Conservation (phyloP, 768 basidiomycete species). For the Phlegmacium glaucopus region DNA sequence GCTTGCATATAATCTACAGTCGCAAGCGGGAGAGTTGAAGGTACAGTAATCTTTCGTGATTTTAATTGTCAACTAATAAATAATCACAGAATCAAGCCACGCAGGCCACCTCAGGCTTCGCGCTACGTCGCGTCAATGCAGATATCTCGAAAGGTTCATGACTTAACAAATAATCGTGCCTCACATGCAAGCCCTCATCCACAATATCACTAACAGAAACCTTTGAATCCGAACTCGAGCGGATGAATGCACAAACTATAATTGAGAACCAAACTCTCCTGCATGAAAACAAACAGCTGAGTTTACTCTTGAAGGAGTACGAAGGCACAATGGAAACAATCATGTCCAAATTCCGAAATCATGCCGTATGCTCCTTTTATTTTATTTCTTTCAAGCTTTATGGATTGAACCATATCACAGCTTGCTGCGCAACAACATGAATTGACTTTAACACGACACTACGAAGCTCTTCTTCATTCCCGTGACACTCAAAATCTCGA, state of each 20-base stretch:
- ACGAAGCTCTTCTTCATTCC: conserved; percentile 74
- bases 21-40: conserved; percentile 71
- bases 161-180: not conserved
- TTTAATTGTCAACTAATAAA: conserved; percentile 2
- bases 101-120: conserved; percentile 69
- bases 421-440: conserved; percentile 92
- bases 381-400: conserved; percentile 1
- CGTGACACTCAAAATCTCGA: conserved; percentile 57
- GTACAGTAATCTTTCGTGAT: conserved; percentile 34
- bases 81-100: conserved; percentile 65
- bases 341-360: conserved; percentile 93
- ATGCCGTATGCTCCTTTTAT: conserved; percentile 62
- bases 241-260: conserved; percentile 82
- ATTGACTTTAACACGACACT: conserved; percentile 81
- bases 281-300: conserved; percentile 95
- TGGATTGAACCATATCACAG: conserved; percentile 35
- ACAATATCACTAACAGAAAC: conserved; percentile 60
- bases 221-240: conserved; percentile 91
- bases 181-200: conserved; percentile 14
- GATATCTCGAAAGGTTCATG: conserved; percentile 77
- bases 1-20: conserved; percentile 62
- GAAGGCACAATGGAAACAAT: conserved; percentile 93
- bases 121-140: conserved; percentile 79
- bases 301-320: conserved; percentile 87
- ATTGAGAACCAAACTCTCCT: conserved; percentile 91